Conservation (phyloP, 2,329 filamentous ascomycete species). For the Colletotrichum chlorophyti region DNA sequence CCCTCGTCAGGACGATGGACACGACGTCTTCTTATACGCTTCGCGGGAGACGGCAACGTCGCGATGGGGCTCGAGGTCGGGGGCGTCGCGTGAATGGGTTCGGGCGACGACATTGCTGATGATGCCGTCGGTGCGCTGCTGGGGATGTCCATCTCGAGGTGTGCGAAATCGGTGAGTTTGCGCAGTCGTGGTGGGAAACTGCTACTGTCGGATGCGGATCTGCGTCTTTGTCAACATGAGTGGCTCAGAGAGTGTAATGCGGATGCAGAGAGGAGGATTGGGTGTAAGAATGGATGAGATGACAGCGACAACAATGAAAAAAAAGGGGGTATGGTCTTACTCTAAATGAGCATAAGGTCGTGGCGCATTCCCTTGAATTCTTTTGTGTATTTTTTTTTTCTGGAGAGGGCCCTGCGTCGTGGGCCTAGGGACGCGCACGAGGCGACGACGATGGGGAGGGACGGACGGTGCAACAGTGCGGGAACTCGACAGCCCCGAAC, state of each 20-base stretch:
- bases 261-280: not conserved
- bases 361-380: constrained; percentile 23
- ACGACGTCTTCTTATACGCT: constrained; percentile 36
- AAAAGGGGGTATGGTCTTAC: constrained; percentile 31
- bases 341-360: constrained; percentile 36
- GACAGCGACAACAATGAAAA: constrained; percentile 3
- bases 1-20: constrained; percentile 50
- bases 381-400: not conserved
- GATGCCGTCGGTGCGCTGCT: constrained; percentile 21
- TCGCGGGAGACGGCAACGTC: constrained; percentile 5
- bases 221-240: constrained; percentile 8
- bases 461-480: constrained; percentile 1
- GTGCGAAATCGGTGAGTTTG: constrained; percentile 34
- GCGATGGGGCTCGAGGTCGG: constrained; percentile 9
- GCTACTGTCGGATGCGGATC: constrained; percentile 33
- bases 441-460: not conserved
- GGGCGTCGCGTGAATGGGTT: constrained; percentile 17
- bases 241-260: not conserved
- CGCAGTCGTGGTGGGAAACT: constrained; percentile 39
- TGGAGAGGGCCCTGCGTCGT: not conserved
- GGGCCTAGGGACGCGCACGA: constrained; percentile 1
- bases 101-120: constrained; percentile 13
- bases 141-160: constrained; percentile 16
- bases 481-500: too few species aligned
- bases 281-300: not conserved